phyloP scores from a whole-genome alignment of 305 asterid genomes.

The Plantago rigida region DNA sequence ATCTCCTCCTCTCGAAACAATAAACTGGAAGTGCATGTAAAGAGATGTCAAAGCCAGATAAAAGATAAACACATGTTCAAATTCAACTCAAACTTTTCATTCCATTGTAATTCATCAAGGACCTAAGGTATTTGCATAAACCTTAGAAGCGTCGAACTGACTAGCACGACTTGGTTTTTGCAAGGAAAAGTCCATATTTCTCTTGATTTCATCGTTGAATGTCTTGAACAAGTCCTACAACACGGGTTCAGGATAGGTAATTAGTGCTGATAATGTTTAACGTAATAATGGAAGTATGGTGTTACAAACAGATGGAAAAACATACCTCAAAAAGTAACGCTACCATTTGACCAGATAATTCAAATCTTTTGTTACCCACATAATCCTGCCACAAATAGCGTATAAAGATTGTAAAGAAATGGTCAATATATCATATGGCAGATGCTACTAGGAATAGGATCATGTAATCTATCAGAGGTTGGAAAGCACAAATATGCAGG shows the following conservation, averaged over 20 bases:
- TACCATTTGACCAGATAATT: conserved; percentile 80
- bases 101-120: conserved; percentile 11
- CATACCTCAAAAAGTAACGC: conserved; percentile 86
- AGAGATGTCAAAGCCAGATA: not conserved
- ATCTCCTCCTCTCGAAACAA: conserved; percentile 30
- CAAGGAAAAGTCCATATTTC: conserved; percentile 33
- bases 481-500: conserved; percentile 11
- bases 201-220: conserved; percentile 59
- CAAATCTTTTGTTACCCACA: conserved; percentile 92
- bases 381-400: conserved; percentile 48
- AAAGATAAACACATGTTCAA: conserved; percentile 1
- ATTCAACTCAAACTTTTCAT: conserved; percentile 1
- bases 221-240: conserved; percentile 83
- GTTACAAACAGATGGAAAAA: conserved; percentile 17
- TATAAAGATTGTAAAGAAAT: conserved; percentile 11
- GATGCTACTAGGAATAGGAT: not conserved
- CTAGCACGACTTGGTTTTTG: conserved; percentile 43
- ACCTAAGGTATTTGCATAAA: conserved; percentile 26
- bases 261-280: conserved; percentile 14
- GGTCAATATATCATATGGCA: conserved; percentile 16
- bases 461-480: conserved; percentile 12
- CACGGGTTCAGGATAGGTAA: conserved; percentile 19
- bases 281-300: not conserved
- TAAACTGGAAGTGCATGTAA: conserved; percentile 31
- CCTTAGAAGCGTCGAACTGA: conserved; percentile 61